Base-by-base conservation (phyloP, 768 basidiomycete species). In the Lactarius sp. region DNA sequence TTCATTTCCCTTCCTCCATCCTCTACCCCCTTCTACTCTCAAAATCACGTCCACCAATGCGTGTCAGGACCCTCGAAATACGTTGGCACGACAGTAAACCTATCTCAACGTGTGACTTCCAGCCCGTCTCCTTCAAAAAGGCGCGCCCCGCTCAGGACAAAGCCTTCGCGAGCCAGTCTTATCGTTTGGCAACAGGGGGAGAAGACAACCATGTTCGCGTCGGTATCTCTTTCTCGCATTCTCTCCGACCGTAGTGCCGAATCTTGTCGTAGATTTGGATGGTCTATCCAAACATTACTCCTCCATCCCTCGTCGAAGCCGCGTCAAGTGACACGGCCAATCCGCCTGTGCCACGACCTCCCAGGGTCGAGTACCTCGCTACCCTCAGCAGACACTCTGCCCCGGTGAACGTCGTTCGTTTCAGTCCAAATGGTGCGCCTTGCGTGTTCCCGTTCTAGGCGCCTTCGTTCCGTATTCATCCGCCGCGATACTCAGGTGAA, bases 191-290 rank as follows among this genome's bases (percentile, higher is more conserved):
- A 0, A 98, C 97, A 0, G 94, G 87, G 13, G 97, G 97, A 52
- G 96, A 96, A 72, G 97, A 99, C 72, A 97, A 94, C 71, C 89
- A 95, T 78, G 93, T 99, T 71, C 80, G 97, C 74, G 95, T 97
- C 71, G 76, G 95, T 86, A 16, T 60, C 56, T 18, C 22, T 44
- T 51, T 27, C 44, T 47, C 12, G 50, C 39, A 8, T 46, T 16
- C 41, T 44, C n/a, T 49, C 6, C 6, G 7, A 4, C 51, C 20
- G 1, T 18, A 13, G 41, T 27, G 34, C 44, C 58, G 6, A 60
- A 33, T 41, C 37, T 36, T 46, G 20, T 44, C 16, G 37, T 60
- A 95, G 94, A 73, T 98, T 67, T 97, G 95, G 96, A 87, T 90
- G 85, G 91, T 97, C 33, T 84, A 95, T 73, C 95, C 95, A 10